Percentiles rank a stretch among this genome's conserved stretches.
Conservation (phyloP, 2,329 filamentous ascomycete genomes). For the Zelopaecilomyces penicillatus region DNA sequence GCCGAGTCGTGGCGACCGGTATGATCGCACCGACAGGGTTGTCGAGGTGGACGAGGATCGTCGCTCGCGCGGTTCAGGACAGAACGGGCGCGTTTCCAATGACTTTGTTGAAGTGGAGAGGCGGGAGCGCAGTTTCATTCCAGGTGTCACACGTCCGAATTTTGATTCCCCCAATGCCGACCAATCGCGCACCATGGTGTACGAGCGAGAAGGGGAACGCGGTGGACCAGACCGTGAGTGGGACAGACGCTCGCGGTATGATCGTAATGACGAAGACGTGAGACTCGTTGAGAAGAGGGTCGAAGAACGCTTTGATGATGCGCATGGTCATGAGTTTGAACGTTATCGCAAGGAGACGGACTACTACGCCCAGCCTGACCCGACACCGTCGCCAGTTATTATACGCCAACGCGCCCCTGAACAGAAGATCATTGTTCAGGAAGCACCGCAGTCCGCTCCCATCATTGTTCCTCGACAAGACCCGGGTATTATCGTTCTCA, state of each 20-base stretch:
- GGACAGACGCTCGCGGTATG: conserved; percentile 32
- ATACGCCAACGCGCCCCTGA: conserved; percentile 48
- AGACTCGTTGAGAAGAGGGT: conserved; percentile 43
- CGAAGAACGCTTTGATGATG: conserved; percentile 41
- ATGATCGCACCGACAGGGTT: conserved; percentile 29
- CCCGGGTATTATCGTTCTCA: conserved; percentile 35
- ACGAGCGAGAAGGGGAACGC: conserved; percentile 37
- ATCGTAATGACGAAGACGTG: conserved; percentile 41
- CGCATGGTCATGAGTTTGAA: conserved; percentile 42
- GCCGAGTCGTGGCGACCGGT: conserved; percentile 31
- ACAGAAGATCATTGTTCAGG: conserved; percentile 54
- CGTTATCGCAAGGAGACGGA: conserved; percentile 55
- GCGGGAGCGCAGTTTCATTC: conserved; percentile 29
- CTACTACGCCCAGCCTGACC: conserved; percentile 47
- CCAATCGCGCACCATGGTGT: conserved; percentile 30
- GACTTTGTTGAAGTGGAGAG: conserved; percentile 36
- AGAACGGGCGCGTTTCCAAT: conserved; percentile 29
- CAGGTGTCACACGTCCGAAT: conserved; percentile 44
- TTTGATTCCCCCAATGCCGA: conserved; percentile 34
- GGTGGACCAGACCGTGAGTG: conserved; percentile 34
- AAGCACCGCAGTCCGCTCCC: conserved; percentile 44
- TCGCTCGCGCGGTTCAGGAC: conserved; percentile 33
- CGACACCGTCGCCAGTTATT: conserved; percentile 43
- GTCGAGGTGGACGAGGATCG: conserved; percentile 39
- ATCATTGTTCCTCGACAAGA: conserved; percentile 40